phyloP scores from a whole-genome alignment of 345 rosid species.

The Erysimum cheiranthoides region DNA sequence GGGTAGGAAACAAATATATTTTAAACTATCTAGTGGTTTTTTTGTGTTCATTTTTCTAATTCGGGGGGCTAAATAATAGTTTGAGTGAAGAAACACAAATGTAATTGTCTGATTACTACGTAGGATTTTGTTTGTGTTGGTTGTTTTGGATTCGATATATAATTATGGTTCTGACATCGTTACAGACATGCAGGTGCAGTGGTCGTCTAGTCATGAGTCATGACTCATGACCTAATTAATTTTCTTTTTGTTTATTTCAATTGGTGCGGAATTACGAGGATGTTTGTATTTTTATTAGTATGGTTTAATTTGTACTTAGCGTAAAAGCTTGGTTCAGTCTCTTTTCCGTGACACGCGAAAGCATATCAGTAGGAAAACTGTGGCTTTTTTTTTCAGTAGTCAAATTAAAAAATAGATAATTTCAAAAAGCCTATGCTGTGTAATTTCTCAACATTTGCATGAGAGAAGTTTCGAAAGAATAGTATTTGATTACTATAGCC shows the following conservation, averaged over 20 bases:
- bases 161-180: slow-evolving; percentile 38
- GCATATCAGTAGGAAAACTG: not conserved
- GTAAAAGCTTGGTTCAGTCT: slow-evolving; percentile 24
- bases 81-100: slow-evolving; percentile 21
- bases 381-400: not conserved
- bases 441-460: slow-evolving; percentile 35
- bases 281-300: slow-evolving; percentile 11
- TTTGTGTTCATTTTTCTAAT: not conserved
- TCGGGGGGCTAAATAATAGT: not conserved
- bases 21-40: slow-evolving; percentile 3
- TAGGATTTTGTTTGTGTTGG: slow-evolving; percentile 22
- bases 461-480: not conserved
- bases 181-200: slow-evolving; percentile 34
- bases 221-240: slow-evolving; percentile 38
- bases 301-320: slow-evolving; percentile 22
- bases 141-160: slow-evolving; percentile 7
- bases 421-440: not conserved
- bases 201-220: slow-evolving; percentile 43
- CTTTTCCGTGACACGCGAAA: slow-evolving; percentile 13
- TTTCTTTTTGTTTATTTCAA: not conserved
- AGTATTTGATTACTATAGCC: not conserved
- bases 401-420: not conserved
- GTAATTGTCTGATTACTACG: slow-evolving; percentile 24
- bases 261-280: slow-evolving; percentile 19
- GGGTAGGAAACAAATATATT: slow-evolving; percentile 2